Base-by-base conservation (phyloP, 352 stramenopile species). In the Plasmopara halstedii region DNA sequence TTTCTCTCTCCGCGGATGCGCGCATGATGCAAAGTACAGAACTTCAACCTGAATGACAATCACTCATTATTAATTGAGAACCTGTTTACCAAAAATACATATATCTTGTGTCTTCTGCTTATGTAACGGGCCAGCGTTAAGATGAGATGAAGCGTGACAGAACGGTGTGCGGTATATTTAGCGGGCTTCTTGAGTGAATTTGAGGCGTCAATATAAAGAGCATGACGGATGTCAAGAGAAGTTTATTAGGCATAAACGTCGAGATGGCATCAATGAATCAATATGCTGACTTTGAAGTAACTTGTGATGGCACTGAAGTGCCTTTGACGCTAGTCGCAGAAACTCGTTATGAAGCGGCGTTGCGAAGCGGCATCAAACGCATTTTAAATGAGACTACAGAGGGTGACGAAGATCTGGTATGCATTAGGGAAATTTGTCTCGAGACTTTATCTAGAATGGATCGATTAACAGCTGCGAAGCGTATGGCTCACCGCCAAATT, bases 351-450 rank as follows among this genome's bases (percentile, higher is more conserved):
- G 62, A 68, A 13, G 58, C 47, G 33, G 54, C 46, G 13, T 58
- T 90, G 46, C 64, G 71, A 11, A 69, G 54, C 15, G 65, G 59
- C 6, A 55, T 90, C 15, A 56, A 59, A 20, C 53, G 58, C 18
- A 50, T 90, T 29, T 61, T 88, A 6, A 67, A 85, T 22, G 67
- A 83, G 31, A 78, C 67, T 6, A 48, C 46, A 18, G 44, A 22
- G 3, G 71, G 88, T 23, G 59, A 69, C 15, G 61, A 78, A 2
- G 62, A 70, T 29, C 60, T 78, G 19, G 50, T 52, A 41, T 67
- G 67, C 33, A 46, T 89, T n/a, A 73, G 74, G 18, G 73, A 90
- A 27, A 55, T 88, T n/a, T 90, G 79, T 37, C 57, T 60, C 7
- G 57, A 78, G 34, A 85, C 76, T 10, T 43, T 87, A 18, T 43